Percentiles rank a stretch among this genome's conserved stretches.
Conservation (phyloP, 106 monocot species). For the Amphibolis antarctica region DNA sequence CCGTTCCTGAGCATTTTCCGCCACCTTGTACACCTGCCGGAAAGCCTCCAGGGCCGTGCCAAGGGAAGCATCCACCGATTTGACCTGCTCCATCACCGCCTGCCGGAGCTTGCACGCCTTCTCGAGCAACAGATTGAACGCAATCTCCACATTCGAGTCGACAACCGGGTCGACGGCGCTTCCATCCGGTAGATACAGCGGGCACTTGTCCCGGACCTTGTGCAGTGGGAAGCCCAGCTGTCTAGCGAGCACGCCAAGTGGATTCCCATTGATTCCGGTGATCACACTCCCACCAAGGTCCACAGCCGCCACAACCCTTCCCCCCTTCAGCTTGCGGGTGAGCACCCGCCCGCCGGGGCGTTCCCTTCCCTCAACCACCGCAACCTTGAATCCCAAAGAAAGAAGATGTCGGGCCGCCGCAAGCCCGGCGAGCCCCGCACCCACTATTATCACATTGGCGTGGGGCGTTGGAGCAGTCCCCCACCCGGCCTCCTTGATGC, state of each 20-base stretch:
- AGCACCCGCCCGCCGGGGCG: conserved; percentile 86
- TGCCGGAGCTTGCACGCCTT: conserved; percentile 82
- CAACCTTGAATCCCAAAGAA: conserved; percentile 58
- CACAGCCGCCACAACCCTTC: conserved; percentile 40
- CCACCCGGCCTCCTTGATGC: conserved; percentile 22
- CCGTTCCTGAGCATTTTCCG: conserved; percentile 47
- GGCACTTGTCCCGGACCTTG: conserved; percentile 90
- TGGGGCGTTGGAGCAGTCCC: conserved; percentile 1
- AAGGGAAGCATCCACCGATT: conserved; percentile 57
- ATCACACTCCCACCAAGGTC: conserved; percentile 95
- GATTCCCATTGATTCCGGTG: conserved; percentile 93
- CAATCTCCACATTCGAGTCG: conserved; percentile 52
- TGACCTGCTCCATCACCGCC: conserved; percentile 46
- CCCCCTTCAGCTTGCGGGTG: conserved; percentile 45
- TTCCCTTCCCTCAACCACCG: conserved; percentile 59
- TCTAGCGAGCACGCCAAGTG: conserved; percentile 68
- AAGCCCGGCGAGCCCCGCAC: conserved; percentile 79
- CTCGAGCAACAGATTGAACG: conserved; percentile 84
- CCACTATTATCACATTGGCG: conserved; percentile 44
- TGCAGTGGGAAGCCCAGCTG: conserved; percentile 87
- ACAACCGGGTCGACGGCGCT: conserved; percentile 50
- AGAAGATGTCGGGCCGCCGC: conserved; percentile 70
- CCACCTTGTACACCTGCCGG: conserved; percentile 46
- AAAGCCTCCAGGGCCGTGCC: conserved; percentile 80
- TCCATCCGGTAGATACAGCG: conserved; percentile 73